phyloP scores from a whole-genome alignment of 805 yeast genomes.

The Kluyveromyces starmeri region DNA sequence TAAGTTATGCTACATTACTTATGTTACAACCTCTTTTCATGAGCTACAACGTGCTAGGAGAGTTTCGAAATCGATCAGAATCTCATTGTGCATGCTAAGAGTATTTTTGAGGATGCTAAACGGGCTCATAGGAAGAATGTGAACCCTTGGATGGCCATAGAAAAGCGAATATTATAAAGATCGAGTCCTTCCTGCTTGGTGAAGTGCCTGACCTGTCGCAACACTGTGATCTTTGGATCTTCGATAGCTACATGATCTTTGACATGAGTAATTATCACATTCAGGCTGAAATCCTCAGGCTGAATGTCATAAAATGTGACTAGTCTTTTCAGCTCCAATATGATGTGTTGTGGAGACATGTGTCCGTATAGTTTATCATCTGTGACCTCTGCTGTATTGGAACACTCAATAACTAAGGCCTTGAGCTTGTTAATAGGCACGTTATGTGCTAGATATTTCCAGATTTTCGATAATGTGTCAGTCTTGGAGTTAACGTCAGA shows the following conservation, averaged over 20 bases:
- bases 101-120: too few relatives aligned
- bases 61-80: too few relatives aligned
- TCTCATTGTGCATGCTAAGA: too few relatives aligned
- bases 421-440: constrained; percentile 35
- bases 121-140: constrained; percentile 12
- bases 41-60: too few relatives aligned
- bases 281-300: constrained; percentile 22
- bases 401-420: constrained; percentile 71
- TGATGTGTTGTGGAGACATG: constrained; percentile 56
- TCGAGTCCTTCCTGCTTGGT: constrained; percentile 29
- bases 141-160: constrained; percentile 23
- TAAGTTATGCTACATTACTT: too few relatives aligned
- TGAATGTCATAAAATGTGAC: constrained; percentile 36
- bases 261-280: constrained; percentile 41
- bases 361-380: constrained; percentile 65
- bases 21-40: too few relatives aligned
- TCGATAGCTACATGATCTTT: constrained; percentile 32
- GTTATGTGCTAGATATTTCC: constrained; percentile 47
- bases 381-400: constrained; percentile 40
- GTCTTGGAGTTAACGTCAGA: constrained; percentile 43
- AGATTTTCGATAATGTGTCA: constrained; percentile 33
- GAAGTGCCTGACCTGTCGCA: constrained; percentile 36
- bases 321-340: constrained; percentile 42
- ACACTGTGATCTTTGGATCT: constrained; percentile 54
- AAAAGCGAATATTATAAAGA: constrained; percentile 29